Base-by-base conservation (phyloP, 192 early-diverging fungal genomes). In the Irineochytrium annulatum region DNA sequence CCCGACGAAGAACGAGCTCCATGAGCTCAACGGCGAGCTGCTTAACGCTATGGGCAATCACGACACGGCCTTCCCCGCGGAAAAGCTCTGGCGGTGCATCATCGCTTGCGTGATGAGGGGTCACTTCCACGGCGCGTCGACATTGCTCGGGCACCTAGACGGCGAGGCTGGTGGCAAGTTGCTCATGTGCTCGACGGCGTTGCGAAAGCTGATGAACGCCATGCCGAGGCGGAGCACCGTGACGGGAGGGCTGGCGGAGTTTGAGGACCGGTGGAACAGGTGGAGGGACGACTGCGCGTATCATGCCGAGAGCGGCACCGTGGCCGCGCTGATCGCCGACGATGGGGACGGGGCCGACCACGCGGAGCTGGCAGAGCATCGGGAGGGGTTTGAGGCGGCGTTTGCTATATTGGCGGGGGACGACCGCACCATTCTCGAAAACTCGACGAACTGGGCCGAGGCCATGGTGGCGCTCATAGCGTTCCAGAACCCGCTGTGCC, bases 391-490 rank as follows among this genome's bases (percentile, higher is more conserved):
- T 32, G 22, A 2, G 5, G 6, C 19, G 34, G 43, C 45, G 2
- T 61, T 71, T 28, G 26, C 13, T 4, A 57, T 71, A 6, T 44
- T 71, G 14, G 30, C 27, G 6, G 69, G 69, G 28, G 43, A 62
- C 34, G 53, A 60, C 24, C 8, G 4, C 6, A 49, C 52, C 32
- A 65, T 71, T 33, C 16, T 34, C 24, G 24, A 60, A 1, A 30
- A 32, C 4, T 57, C 69, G 16, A 19, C 19, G 17, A 48, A 34
- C 22, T 71, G 69, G 69, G 35, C 39, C 13, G 69, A 71, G 44
- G 59, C 54, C 4, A 8, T 71, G 19, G 39, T 55, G 30, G 62
- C 41, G 19, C 24, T 57, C 43, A 44, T 67, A 3, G 17, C 62
- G 4, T 71, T 49, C 53, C 30, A 41, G 24, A 57, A 65, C 28